Base-by-base conservation (phyloP, 371 early-diverging fungal genomes). In the Choanephora cucurbitarum region DNA sequence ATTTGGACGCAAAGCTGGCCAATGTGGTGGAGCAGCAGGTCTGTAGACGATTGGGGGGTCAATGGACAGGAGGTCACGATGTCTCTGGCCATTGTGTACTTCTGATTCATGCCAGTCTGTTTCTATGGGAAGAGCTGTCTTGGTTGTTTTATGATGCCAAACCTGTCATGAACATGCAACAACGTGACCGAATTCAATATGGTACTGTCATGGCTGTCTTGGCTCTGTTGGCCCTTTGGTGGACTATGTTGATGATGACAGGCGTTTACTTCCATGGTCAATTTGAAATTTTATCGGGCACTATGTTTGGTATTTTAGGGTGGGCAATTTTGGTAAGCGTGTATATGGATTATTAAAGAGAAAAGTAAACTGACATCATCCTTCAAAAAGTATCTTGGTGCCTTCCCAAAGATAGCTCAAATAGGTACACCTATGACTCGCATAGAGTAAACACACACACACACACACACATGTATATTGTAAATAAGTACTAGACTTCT, bases 21-120 rank as follows among this genome's bases (percentile, higher is more conserved):
- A 31, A 48, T 41, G 60, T 75, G 2, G 62, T 69, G 37, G 57
- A 69, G 24, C 76, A 73, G 32, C 57, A 62, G 4, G 58, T 61
- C 5, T 93, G 94, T 67, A 70, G 83, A 24, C 44, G 58, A 4
- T 60, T 76, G n/a, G 91, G 91, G 8, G 93, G 92, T 13, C 52
- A 53, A 15, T 94, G 94, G 93, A 28, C 55, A 14, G 88, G 87
- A 33, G 92, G 92, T 10, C 79, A 89, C 54, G 94, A 94, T 71
- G 77, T 94, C 15, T 91, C 91, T 0, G 97, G 97, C 5, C 97
- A 96, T 67, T 92, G 92, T 66, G 84, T 96, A 48, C 62, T 96
- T 55, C 66, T 96, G 59, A 84, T 92, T 23, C 95, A 94, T 64
- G 79, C 91, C 17, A 87, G 85, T 32, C 73, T 96, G 50, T 85